Base-by-base conservation (phyloP, 176 grass and related monocot genomes). In the Olyra latifolia region DNA sequence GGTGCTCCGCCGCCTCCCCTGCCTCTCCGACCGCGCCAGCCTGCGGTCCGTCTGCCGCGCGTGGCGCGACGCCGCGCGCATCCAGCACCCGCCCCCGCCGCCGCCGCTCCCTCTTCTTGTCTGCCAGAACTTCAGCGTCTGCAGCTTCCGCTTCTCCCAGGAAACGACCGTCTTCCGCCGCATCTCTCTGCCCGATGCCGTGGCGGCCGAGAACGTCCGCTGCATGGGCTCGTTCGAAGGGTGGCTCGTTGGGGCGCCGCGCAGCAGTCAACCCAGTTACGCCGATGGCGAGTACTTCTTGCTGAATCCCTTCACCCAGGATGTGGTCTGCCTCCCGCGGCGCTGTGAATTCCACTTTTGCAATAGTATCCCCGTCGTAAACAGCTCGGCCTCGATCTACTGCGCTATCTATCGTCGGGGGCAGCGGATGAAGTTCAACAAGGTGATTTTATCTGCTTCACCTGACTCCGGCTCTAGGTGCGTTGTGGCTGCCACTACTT, bases 381-480 rank as follows among this genome's bases (percentile, higher is more conserved):
- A 57, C 56, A 61, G 56, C 10, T 15, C 19, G n/a, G 0, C 17
- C 46, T 7, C 1, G 3, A 3, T 81, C 17, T 0, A 15, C 43
- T 14, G 45, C 43, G 1, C 2, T 1, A 5, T 39, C 66, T 22
- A 23, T 40, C 1, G n/a, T 3, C 9, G 19, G 64, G 0, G 3
- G 20, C 74, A 82, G 6, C 19, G 3, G 39, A 29, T 74, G 69
- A 38, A 41, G 0, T 22, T 77, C 28, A 28, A 12, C 53, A 61
- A 17, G 13, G 82, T 52, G 9, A 72, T 27, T 5, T 41, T 84
- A 20, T 77, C 62, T 69, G 72, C 73, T 69, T 47, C 72, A 25
- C 74, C 54, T 5, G 29, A 70, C 0, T 52, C 65, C 8, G 63
- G 28, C 25, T 15, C 54, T 10, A 7, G 62, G 10, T 71, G 9